Evolutionary conservation across 1,139 yeast species (phyloP), one percentile per base, ranked within the genome.

Genomic region (Candida frijolesensis): DNA sequence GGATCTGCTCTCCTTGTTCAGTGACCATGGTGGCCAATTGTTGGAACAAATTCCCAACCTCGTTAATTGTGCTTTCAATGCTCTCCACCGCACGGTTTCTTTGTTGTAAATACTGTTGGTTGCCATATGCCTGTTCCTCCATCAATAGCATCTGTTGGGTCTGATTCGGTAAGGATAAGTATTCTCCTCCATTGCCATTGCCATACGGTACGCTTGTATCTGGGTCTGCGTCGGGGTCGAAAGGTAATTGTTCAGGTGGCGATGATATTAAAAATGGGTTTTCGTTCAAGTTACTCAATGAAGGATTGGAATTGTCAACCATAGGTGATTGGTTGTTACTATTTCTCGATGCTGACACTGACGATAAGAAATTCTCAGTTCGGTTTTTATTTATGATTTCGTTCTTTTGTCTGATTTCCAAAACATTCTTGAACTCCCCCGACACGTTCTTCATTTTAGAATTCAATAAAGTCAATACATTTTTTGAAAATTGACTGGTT

Each of bases 21-120:
- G 90, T 92, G 11, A 94, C 97, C 98, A 94, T 92, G 1, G 96
- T 88, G 2, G 98, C 97, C 60, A 94, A 78, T 68, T 94, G 99
- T 60, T 89, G 95, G 71, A 95, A 94, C 57, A 94, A 79, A 51
- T 89, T 89, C 30, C 99, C 99, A 42, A 94, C 96, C 68, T 94
- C 99, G 63, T 92, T 95, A 54, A 94, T 94, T 0, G 99, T 94
- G 22, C 92, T 82, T 65, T 94, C 99, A 48, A 94, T 94, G 2
- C 97, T 90, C 65, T 94, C 98, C 45, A 94, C 97, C 0, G 99
- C 99, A 42, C 85, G 71, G 60, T 85, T 86, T 62, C 99, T 81
- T 60, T 88, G 95, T 62, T 86, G 94, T 54, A 92, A 71, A 65
- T 94, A 94, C 57, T 78, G 79, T 56, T 82, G 83, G 54, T 72